These are phyloP conservation scores for Crithidia bombi DNA, from an alignment of 208 protist genomes.

Conservation along the genomic window DNA sequence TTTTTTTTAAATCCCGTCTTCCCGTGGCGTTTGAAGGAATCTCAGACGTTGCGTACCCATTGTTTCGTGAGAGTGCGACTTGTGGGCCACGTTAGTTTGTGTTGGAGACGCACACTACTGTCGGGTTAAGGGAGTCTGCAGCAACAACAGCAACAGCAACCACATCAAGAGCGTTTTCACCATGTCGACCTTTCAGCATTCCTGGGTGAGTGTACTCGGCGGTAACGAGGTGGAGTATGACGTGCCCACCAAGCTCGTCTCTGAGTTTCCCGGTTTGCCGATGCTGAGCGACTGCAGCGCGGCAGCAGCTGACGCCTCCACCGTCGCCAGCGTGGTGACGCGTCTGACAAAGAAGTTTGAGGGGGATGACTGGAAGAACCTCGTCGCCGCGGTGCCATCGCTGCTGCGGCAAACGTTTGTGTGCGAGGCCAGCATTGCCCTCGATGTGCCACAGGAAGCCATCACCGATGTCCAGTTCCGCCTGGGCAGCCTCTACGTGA, in stretches of 20 bases:
- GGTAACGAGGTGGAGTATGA: slow-evolving; percentile 5
- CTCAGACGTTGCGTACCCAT: no score
- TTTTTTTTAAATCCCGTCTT: no score
- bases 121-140: no score
- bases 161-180: neutral
- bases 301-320: neutral
- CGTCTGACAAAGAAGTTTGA: slow-evolving; percentile 75
- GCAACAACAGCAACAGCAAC: neutral
- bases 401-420: slow-evolving; percentile 60
- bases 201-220: slow-evolving; percentile 27
- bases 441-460: slow-evolving; percentile 42
- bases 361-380: slow-evolving; percentile 72
- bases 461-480: slow-evolving; percentile 61
- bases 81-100: no score
- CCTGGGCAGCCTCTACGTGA: slow-evolving; percentile 86
- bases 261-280: neutral
- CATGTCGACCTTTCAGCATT: slow-evolving; percentile 18
- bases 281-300: neutral
- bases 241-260: neutral
- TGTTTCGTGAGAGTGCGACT: no score
- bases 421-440: slow-evolving; percentile 58
- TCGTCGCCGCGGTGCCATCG: slow-evolving; percentile 41
- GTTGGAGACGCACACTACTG: no score
- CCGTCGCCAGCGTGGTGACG: slow-evolving; percentile 20
- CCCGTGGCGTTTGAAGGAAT: no score